These are phyloP conservation scores for Cryptococcus wingfieldii DNA, from an alignment of 1,284 basidiomycete species.

Conservation along the genomic window DNA sequence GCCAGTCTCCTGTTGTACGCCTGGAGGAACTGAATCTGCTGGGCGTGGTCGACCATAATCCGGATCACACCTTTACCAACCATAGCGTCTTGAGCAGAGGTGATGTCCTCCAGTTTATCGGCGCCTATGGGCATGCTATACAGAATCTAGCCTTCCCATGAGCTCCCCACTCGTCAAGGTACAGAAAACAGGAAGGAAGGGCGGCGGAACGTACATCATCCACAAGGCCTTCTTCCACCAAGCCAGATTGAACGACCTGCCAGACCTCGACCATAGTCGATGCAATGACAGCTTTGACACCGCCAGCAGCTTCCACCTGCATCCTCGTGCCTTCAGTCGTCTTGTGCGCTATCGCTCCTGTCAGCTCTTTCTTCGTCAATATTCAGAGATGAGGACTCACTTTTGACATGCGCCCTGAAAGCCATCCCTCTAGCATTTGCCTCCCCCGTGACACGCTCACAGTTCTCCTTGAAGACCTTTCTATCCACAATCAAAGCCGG, in stretches of 20 bases:
- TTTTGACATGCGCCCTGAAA: conserved; percentile 80
- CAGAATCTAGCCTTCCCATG: conserved; percentile 57
- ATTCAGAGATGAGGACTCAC: conserved; percentile 55
- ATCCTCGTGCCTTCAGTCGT: conserved; percentile 67
- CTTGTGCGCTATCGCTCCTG: conserved; percentile 50
- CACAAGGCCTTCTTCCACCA: conserved; percentile 66
- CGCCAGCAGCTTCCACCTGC: conserved; percentile 59
- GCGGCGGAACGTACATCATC: conserved; percentile 61
- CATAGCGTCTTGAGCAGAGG: conserved; percentile 58
- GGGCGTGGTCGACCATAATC: conserved; percentile 69
- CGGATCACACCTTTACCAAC: conserved; percentile 58
- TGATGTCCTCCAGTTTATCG: conserved; percentile 70
- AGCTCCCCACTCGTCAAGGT: neutral
- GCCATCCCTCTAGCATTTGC: conserved; percentile 61
- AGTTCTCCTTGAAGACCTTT: conserved; percentile 64
- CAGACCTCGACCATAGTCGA: conserved; percentile 41
- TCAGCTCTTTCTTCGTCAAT: conserved; percentile 6
- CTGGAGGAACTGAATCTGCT: conserved; percentile 65
- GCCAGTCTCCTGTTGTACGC: conserved; percentile 44
- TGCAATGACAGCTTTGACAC: conserved; percentile 40
- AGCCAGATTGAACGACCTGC: conserved; percentile 37
- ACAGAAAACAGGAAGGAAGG: neutral
- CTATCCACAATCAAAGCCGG: conserved; percentile 75
- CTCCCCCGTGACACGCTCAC: conserved; percentile 63
- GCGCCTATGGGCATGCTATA: conserved; percentile 68